A percentile compares a stretch with the other conserved stretches of the same genome.
These are phyloP conservation scores for Debaryomycetaceae sp. DNA, from an alignment of 1,139 yeast species.

Conservation along the genomic window DNA sequence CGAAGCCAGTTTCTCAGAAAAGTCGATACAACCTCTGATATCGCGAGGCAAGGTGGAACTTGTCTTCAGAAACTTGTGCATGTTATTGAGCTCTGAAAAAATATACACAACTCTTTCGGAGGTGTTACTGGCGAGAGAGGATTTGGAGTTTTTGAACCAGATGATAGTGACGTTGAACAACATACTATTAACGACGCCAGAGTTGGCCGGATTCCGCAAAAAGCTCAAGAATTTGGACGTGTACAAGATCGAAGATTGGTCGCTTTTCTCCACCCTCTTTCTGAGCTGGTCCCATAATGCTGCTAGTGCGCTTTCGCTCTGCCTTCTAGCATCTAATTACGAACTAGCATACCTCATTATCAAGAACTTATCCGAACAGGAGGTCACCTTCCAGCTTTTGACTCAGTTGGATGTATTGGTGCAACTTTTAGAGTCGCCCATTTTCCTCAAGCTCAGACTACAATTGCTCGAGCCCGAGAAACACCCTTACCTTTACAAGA, in stretches of 20 bases:
- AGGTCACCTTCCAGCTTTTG: slow-evolving; percentile 65
- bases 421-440: slow-evolving; percentile 77
- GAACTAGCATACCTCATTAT: slow-evolving; percentile 82
- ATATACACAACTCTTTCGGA: slow-evolving; percentile 80
- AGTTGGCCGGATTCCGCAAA: slow-evolving; percentile 65
- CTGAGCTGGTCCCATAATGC: slow-evolving; percentile 92
- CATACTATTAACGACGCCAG: slow-evolving; percentile 85
- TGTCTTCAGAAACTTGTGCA: slow-evolving; percentile 79
- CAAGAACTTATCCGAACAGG: slow-evolving; percentile 71
- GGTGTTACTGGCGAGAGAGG: slow-evolving; percentile 58
- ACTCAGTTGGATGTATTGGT: slow-evolving; percentile 79
- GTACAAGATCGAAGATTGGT: slow-evolving; percentile 58
- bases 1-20: slow-evolving; percentile 37
- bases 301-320: slow-evolving; percentile 82
- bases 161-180: slow-evolving; percentile 87
- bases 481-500: slow-evolving; percentile 79
- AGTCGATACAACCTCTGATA: slow-evolving; percentile 14
- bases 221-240: slow-evolving; percentile 52
- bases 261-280: slow-evolving; percentile 72
- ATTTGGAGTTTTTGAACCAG: slow-evolving; percentile 69
- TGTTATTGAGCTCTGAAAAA: slow-evolving; percentile 76
- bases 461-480: slow-evolving; percentile 85
- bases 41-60: slow-evolving; percentile 75
- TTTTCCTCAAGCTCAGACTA: slow-evolving; percentile 80
- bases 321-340: slow-evolving; percentile 84